Evolutionary conservation across 2,329 filamentous ascomycete species (phyloP), one percentile per base, ranked within the genome.

Genomic region (Arthrobotrys musiformis): DNA sequence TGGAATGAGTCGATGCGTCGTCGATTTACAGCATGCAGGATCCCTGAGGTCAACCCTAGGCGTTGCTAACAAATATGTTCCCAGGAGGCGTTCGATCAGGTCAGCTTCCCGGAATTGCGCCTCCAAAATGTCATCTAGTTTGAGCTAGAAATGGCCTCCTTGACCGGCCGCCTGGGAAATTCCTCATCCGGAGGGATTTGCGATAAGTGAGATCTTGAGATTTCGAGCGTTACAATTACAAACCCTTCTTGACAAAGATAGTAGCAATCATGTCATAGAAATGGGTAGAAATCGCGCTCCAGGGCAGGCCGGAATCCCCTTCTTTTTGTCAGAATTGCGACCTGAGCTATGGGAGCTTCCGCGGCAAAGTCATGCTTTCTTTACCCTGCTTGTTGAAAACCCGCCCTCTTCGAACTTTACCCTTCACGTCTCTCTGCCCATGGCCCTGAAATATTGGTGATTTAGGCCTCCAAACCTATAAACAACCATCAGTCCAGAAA

Each of bases 401-500:
- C 68, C 68, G 68, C 68, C 54, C 58, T 58, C 56, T 70, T 44
- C 40, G 58, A 72, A 72, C 68, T 72, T 72, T 72, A 72, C 68
- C 68, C 68, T 72, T 62, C 19, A 54, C 56, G 22, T 52, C 67
- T 52, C 67, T 62, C 54, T 44, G 42, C 62, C 63, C 70, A 74
- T 69, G 64, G 72, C 58, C 64, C 72, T 69, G 72, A 66, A 70
- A 69, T 64, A 76, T 76, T 76, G 66, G 72, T 52, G 64, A 63
- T 76, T 76, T 76, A 76, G 72, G 72, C 72, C 66, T 64, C 72
- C 72, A 76, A 76, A 63, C 72, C 72, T 76, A 64, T 76, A 68
- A 76, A 64, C 72, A 76, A 60, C 70, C 70, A 62, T 63, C 72
- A 42, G 19, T 42, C 58, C 69, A 62, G 63, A 76, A 67, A 68